Evolutionary conservation across 805 yeast genomes (phyloP).

Genomic region (Lachancea meyersii): DNA sequence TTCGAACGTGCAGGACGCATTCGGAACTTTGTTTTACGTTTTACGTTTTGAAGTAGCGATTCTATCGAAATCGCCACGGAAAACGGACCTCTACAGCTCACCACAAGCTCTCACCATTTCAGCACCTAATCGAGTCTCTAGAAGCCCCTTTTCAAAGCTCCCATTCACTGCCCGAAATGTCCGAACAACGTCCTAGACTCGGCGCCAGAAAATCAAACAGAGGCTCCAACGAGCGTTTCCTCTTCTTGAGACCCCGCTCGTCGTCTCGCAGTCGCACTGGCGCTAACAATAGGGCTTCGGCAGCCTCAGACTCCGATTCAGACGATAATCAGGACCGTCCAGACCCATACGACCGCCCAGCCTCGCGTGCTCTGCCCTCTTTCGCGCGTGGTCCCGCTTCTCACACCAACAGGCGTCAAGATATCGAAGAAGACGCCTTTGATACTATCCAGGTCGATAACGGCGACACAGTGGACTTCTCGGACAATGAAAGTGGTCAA

Average conservation of each 20-base stretch:
- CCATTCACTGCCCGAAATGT: neutral
- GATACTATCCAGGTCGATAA: constrained; percentile 18
- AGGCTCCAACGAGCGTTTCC: constrained; percentile 7
- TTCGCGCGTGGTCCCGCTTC: constrained; percentile 7
- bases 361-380: constrained; percentile 11
- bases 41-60: too few species aligned
- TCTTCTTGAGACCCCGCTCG: constrained; percentile 5
- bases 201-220: constrained; percentile 5
- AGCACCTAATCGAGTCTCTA: too few species aligned
- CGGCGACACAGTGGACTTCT: constrained; percentile 12
- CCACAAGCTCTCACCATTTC: too few species aligned
- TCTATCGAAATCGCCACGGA: too few species aligned
- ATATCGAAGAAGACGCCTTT: constrained; percentile 20
- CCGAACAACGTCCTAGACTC: constrained; percentile 3
- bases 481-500: constrained; percentile 2
- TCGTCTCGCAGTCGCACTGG: constrained; percentile 2
- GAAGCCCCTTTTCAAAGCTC: too few species aligned
- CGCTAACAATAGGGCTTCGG: neutral
- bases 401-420: constrained; percentile 6
- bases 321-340: constrained; percentile 4
- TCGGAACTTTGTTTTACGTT: too few species aligned
- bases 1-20: too few species aligned
- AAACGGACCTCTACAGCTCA: too few species aligned
- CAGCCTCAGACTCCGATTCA: constrained; percentile 12
- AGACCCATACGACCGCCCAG: constrained; percentile 1